Base-by-base conservation (phyloP, 805 yeast species). In the Lipomyces sp. region DNA sequence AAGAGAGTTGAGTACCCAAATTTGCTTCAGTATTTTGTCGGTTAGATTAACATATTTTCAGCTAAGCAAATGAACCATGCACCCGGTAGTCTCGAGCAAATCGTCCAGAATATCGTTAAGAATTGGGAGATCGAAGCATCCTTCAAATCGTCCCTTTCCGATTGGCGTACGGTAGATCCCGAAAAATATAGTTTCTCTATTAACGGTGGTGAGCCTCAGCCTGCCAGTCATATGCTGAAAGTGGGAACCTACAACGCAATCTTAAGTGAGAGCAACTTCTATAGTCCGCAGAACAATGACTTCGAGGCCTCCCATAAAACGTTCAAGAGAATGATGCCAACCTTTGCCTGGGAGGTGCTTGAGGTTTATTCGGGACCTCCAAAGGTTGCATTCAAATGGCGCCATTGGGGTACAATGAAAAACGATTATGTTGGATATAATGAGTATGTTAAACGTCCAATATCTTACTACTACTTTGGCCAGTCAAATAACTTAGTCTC, bases 1-100 rank as follows among this genome's bases (percentile, higher is more conserved):
- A 39, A 39, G 48, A 39, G 48, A 39, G 48, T 39, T 39, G 48
- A 39, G 48, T 39, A n/a, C n/a, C n/a, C n/a, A n/a, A n/a, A n/a
- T n/a, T n/a, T n/a, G n/a, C n/a, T n/a, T n/a, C n/a, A n/a, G n/a
- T n/a, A n/a, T n/a, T n/a, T n/a, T n/a, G n/a, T n/a, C n/a, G n/a
- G n/a, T n/a, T n/a, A n/a, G n/a, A n/a, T n/a, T n/a, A n/a, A n/a
- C n/a, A n/a, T n/a, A n/a, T 13, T 18, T 15, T n/a, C 13, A 39
- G 48, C 18, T 18, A 39, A 39, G 48, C 48, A 39, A 39, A 39
- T 13, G 48, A 39, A 6, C 5, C 48, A 39, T 39, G 48, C 13
- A 18, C 6, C 48, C 48, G 48, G 48, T 1, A 39, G 48, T 13
- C 48, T 39, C 48, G 48, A 39, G 15, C 18, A n/a, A 39, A 39